Base-by-base conservation (phyloP, 805 yeast genomes). In the Clavispora santaluciae region DNA sequence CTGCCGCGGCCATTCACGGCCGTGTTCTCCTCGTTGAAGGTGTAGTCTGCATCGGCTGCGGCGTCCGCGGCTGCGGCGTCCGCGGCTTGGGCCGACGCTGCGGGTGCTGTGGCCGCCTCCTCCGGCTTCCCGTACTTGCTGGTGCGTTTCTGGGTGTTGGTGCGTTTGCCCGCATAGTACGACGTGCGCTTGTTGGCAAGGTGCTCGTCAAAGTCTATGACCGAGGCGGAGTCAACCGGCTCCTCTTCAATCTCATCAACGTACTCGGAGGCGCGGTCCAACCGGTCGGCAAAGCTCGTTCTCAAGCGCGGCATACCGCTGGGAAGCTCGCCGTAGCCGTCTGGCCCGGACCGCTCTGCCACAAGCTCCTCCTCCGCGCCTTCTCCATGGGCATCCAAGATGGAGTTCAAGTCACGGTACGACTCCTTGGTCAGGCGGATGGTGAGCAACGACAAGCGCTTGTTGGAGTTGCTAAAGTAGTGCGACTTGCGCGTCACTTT, bases 371-470 rank as follows among this genome's bases (percentile, higher is more conserved):
- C 61, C 12, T 58, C 57, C 9, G 48, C 52, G 20, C 46, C 51
- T 28, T 48, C 54, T 22, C 51, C 54, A 35, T 60, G 59, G 17
- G 56, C 49, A 35, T 56, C 56, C 41, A 64, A 53, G 34, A 68
- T 56, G 2, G 66, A 58, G 44, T 74, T 75, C 53, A 83, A 66
- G 54, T 83, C 81, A 29, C 73, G 75, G 49, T 75, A 81, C 0
- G 87, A 80, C 35, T 73, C 77, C 46, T 75, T 79, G 3, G 89
- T 78, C 1, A 90, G 83, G 51, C 81, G 81, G 60, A 82, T 66
- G 0, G 89, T 81, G 31, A 84, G 59, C n/a, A 84, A 84, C 23
- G 87, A 80, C 40, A 82, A 65, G 55, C 93, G 73, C 60, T 80
- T 84, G 54, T 78, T 78, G 6, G 80, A 75, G 7, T 37, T 38